Evolutionary conservation across 1,284 basidiomycete species (phyloP).

Genomic region (Puccinia hordei): DNA sequence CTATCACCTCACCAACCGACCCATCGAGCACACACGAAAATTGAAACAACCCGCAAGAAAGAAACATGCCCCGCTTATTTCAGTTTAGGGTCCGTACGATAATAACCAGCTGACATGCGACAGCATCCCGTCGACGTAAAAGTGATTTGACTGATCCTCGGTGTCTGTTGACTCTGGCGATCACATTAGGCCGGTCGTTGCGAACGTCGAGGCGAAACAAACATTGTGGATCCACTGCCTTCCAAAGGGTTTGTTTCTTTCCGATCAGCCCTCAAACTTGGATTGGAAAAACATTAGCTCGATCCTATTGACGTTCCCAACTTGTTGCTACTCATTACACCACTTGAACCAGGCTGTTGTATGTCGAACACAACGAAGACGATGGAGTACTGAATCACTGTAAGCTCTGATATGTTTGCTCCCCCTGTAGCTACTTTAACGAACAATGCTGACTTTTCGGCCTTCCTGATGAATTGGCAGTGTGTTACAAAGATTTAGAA

Average conservation of each 20-base stretch:
- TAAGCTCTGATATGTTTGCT: constrained; percentile 20
- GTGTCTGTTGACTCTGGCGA: not conserved
- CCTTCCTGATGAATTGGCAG: constrained; percentile 8
- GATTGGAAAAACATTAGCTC: not conserved
- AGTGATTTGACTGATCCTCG: not conserved
- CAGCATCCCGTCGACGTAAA: not conserved
- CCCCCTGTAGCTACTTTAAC: not conserved
- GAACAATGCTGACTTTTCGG: not conserved
- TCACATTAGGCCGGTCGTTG: constrained; percentile 53
- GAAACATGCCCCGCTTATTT: constrained; percentile 53
- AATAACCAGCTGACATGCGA: too few relatives aligned
- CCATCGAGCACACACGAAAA: not conserved
- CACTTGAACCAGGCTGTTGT: constrained; percentile 35
- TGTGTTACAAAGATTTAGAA: constrained; percentile 56
- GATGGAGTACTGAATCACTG: constrained; percentile 57
- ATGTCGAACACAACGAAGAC: constrained; percentile 51
- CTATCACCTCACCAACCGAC: too few relatives aligned
- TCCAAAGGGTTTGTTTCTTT: constrained; percentile 53
- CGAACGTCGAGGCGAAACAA: constrained; percentile 54
- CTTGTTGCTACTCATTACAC: not conserved
- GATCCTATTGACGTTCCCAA: not conserved
- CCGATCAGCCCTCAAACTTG: not conserved
- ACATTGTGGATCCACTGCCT: constrained; percentile 55
- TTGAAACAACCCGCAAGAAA: not conserved
- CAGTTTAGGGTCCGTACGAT: constrained; percentile 52